phyloP scores from a whole-genome alignment of 2,329 filamentous ascomycete species.

The Calonectria crousiana region DNA sequence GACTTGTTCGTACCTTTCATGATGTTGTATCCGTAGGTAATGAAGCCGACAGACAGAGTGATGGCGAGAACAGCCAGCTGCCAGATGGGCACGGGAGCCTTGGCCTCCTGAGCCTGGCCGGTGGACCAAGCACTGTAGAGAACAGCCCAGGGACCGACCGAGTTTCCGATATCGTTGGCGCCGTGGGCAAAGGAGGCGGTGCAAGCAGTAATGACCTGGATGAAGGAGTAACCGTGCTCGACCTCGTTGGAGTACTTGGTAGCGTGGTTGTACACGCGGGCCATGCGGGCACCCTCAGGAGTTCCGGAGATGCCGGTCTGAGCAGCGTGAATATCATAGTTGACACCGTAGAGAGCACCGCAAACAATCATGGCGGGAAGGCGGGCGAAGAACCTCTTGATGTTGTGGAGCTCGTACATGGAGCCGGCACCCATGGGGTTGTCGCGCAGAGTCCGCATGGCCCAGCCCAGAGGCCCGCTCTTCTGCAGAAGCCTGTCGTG shows the following conservation, averaged over 20 bases:
- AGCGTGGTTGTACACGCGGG: slow-evolving; percentile 65
- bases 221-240: slow-evolving; percentile 76
- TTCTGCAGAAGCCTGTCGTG: slow-evolving; percentile 72
- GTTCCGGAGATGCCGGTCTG: slow-evolving; percentile 77
- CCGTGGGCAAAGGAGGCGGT: slow-evolving; percentile 82
- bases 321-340: slow-evolving; percentile 85
- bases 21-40: not conserved
- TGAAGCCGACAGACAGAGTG: not conserved
- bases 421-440: slow-evolving; percentile 78
- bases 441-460: slow-evolving; percentile 79
- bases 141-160: slow-evolving; percentile 76
- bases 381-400: slow-evolving; percentile 71
- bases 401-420: slow-evolving; percentile 80
- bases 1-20: not conserved
- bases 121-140: slow-evolving; percentile 78
- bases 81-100: slow-evolving; percentile 1
- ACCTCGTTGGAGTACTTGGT: slow-evolving; percentile 78
- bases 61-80: not conserved
- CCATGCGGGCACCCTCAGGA: slow-evolving; percentile 78
- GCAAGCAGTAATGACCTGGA: slow-evolving; percentile 76
- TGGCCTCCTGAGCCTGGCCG: slow-evolving; percentile 60
- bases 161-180: slow-evolving; percentile 82
- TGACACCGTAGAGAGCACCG: slow-evolving; percentile 76
- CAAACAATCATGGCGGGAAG: slow-evolving; percentile 75
- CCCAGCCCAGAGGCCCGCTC: slow-evolving; percentile 79